phyloP scores from a whole-genome alignment of 306 rosid species.

The Cucurbita moschata region DNA sequence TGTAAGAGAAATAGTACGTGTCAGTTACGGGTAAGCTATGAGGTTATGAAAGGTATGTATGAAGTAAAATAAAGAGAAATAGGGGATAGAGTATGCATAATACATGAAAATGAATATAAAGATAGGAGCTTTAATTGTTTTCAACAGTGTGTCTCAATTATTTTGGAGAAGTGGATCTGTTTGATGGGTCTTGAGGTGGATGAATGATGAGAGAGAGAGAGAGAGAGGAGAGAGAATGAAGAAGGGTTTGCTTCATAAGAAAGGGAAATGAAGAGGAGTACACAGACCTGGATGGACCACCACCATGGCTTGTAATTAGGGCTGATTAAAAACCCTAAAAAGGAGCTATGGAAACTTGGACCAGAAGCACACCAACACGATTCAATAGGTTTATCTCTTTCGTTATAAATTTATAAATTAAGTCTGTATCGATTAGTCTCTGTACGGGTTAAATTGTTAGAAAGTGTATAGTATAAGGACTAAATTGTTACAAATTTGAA shows the following conservation, averaged over 20 bases:
- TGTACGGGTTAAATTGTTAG: too few relatives aligned
- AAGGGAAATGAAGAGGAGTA: slow-evolving; percentile 59
- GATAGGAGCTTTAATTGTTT: background rate
- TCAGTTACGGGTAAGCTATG: too few relatives aligned
- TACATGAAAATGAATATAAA: background rate
- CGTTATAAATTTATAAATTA: too few relatives aligned
- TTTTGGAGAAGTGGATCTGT: background rate
- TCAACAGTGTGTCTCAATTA: background rate
- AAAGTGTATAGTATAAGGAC: too few relatives aligned
- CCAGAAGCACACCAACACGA: slow-evolving; percentile 20
- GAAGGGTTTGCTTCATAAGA: slow-evolving; percentile 55
- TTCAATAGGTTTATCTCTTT: too few relatives aligned
- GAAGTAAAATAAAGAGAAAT: too few relatives aligned
- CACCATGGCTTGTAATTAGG: slow-evolving; percentile 49
- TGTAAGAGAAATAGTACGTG: too few relatives aligned
- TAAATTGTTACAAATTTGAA: too few relatives aligned
- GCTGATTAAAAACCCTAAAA: slow-evolving; percentile 10
- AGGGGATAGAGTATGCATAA: background rate
- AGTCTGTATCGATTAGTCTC: too few relatives aligned
- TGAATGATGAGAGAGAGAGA: slow-evolving; percentile 46
- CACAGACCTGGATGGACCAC: slow-evolving; percentile 54
- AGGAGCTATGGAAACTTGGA: slow-evolving; percentile 21
- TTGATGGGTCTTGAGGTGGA: slow-evolving; percentile 14
- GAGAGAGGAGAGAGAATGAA: slow-evolving; percentile 14
- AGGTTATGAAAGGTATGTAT: too few relatives aligned